phyloP scores from a whole-genome alignment of 2,329 filamentous ascomycete genomes.

The Fusarium abutilonis region DNA sequence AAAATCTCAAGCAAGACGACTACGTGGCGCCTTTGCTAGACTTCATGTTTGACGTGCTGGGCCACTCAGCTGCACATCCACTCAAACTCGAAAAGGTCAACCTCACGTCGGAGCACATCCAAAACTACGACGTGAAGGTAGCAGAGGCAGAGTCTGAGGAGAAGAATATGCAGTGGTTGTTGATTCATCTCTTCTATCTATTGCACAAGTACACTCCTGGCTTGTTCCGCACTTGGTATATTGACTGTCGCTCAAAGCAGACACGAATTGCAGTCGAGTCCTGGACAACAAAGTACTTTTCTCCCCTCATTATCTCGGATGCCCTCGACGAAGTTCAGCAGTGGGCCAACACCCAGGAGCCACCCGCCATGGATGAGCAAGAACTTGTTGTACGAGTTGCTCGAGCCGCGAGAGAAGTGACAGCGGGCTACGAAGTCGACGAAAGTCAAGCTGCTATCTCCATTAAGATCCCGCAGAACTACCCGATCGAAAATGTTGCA shows the following conservation, averaged over 20 bases:
- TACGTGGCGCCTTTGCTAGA: constrained; percentile 75
- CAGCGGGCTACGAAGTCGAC: constrained; percentile 86
- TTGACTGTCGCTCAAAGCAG: constrained; percentile 81
- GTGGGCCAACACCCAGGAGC: constrained; percentile 69
- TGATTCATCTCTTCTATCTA: constrained; percentile 87
- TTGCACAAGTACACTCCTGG: constrained; percentile 79
- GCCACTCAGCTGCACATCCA: constrained; percentile 77
- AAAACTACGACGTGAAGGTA: constrained; percentile 61
- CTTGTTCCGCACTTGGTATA: constrained; percentile 85
- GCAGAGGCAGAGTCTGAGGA: constrained; percentile 70
- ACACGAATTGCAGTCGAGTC: constrained; percentile 80
- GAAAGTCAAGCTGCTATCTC: constrained; percentile 84
- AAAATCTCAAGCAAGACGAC: constrained; percentile 78
- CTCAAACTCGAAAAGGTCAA: constrained; percentile 76
- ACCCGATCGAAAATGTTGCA: constrained; percentile 81
- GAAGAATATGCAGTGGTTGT: constrained; percentile 81
- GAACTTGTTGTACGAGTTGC: constrained; percentile 76
- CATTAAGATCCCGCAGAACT: constrained; percentile 82
- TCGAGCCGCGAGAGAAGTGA: constrained; percentile 76
- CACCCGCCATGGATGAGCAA: constrained; percentile 61
- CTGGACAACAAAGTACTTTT: constrained; percentile 89
- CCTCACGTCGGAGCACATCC: constrained; percentile 67
- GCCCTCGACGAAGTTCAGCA: constrained; percentile 72
- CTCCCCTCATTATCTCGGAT: constrained; percentile 72
- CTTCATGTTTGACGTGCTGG: constrained; percentile 86